These are phyloP conservation scores for Dipteronia sinensis DNA, from an alignment of 345 rosid genomes.

Conservation along the genomic window DNA sequence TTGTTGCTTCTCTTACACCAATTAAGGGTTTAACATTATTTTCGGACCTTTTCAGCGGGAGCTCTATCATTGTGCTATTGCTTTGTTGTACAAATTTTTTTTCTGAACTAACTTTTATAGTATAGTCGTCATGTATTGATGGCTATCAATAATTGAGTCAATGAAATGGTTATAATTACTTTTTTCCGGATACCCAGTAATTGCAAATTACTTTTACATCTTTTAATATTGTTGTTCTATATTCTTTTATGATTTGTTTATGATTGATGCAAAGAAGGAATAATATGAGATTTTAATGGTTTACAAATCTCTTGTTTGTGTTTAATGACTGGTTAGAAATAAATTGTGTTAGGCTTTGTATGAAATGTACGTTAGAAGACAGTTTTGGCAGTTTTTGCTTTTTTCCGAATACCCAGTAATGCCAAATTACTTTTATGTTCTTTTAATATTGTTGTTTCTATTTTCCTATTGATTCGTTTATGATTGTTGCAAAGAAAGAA, in stretches of 20 bases:
- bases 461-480: background rate
- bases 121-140: background rate
- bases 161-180: background rate
- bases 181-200: background rate
- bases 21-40: background rate
- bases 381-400: background rate
- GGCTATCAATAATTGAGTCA: background rate
- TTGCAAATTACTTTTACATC: background rate
- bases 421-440: background rate
- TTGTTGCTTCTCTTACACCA: background rate
- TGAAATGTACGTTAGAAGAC: background rate
- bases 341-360: background rate
- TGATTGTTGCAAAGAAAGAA: background rate
- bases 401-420: background rate
- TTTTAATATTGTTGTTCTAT: background rate
- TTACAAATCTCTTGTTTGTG: background rate
- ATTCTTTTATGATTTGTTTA: background rate
- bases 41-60: background rate
- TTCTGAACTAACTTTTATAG: background rate
- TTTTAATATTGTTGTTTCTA: background rate
- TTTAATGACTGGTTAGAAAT: background rate
- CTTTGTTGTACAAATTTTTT: background rate
- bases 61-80: background rate
- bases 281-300: background rate
- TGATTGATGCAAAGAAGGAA: background rate